Evolutionary conservation across 345 rosid genomes (phyloP).

Genomic region (Arabidopsis thaliana): DNA sequence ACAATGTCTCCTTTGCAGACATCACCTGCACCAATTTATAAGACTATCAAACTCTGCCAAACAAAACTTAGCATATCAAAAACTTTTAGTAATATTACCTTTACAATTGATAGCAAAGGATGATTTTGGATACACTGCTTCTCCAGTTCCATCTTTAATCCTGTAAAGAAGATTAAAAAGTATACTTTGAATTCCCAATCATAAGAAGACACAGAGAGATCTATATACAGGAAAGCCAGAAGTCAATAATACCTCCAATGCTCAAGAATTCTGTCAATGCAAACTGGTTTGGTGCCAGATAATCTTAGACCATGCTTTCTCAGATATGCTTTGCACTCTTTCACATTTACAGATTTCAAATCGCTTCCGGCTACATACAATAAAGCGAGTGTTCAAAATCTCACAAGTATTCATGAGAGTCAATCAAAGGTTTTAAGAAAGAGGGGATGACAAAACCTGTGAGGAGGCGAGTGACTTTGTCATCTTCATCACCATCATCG

Average conservation of each 20-base stretch:
- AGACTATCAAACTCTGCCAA: conserved; percentile 1
- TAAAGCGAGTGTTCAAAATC: neutral
- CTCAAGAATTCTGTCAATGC: conserved; percentile 55
- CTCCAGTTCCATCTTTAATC: conserved; percentile 58
- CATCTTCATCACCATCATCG: conserved; percentile 6
- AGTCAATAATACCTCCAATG: conserved; percentile 53
- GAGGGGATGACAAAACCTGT: conserved; percentile 40
- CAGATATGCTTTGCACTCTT: conserved; percentile 59
- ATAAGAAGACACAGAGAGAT: neutral
- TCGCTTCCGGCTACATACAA: conserved; percentile 48
- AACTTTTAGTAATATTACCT: conserved; percentile 39
- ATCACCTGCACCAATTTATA: conserved; percentile 55
- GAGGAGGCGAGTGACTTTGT: conserved; percentile 50
- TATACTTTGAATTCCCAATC: neutral
- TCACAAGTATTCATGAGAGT: conserved; percentile 14
- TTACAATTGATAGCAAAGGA: conserved; percentile 62
- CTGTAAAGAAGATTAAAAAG: conserved; percentile 39
- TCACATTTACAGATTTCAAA: conserved; percentile 48
- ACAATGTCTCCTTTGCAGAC: conserved; percentile 70
- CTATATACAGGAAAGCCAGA: neutral
- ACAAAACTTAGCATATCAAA: neutral
- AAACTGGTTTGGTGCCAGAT: conserved; percentile 55
- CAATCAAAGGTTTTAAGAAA: neutral
- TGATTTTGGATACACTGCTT: conserved; percentile 55
- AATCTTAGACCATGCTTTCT: conserved; percentile 59